phyloP scores from a whole-genome alignment of 202 grass and related monocot species.

The Bolboschoenoplectus hybrid region DNA sequence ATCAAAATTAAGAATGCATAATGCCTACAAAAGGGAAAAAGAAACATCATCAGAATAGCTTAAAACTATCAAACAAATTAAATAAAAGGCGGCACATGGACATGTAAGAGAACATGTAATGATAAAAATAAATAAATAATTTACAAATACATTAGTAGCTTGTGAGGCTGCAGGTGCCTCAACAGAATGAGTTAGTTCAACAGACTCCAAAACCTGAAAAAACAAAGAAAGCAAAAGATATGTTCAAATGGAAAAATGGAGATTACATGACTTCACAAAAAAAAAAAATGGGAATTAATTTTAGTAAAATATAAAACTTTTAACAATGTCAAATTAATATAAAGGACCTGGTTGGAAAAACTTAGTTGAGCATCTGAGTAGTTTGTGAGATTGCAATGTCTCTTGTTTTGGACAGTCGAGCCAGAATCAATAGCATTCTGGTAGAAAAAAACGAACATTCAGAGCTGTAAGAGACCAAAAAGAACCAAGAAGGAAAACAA shows the following conservation, averaged over 20 bases:
- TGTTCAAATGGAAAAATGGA: background rate
- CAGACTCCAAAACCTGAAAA: constrained; percentile 28
- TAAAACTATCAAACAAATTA: background rate
- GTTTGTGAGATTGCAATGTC: constrained; percentile 28
- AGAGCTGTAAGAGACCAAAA: background rate
- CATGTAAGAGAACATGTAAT: background rate
- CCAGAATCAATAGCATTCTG: constrained; percentile 34
- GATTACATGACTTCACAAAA: background rate
- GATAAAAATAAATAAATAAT: background rate
- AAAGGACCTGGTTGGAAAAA: constrained; percentile 26
- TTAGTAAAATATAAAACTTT: background rate
- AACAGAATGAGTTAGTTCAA: background rate
- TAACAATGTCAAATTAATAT: constrained; percentile 12
- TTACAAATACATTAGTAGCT: constrained; percentile 29
- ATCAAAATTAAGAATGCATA: constrained; percentile 71
- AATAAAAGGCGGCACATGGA: constrained; percentile 10
- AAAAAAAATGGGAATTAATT: background rate
- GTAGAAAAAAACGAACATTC: background rate
- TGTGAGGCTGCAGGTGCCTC: constrained; percentile 20
- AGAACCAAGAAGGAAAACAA: constrained; percentile 7
- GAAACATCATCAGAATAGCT: constrained; percentile 1
- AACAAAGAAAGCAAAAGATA: background rate
- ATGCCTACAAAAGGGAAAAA: constrained; percentile 51
- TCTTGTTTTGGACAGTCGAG: constrained; percentile 25
- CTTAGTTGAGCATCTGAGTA: constrained; percentile 18